These are phyloP conservation scores for Casuarina cunninghamiana DNA, from an alignment of 306 rosid species.

Conservation along the genomic window DNA sequence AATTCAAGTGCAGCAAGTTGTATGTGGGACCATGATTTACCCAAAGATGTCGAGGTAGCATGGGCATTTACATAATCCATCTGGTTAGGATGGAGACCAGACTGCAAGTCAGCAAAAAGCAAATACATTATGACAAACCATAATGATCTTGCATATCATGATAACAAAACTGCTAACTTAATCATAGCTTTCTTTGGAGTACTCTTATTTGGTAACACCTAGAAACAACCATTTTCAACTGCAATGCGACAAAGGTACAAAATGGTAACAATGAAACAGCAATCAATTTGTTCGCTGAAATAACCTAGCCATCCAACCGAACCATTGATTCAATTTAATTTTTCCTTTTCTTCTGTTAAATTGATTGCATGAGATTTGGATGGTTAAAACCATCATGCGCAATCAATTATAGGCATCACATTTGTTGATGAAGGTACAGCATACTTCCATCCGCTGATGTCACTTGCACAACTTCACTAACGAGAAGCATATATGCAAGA, in stretches of 20 bases:
- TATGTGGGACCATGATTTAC: conserved; percentile 40
- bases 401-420: neutral
- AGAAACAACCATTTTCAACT: neutral
- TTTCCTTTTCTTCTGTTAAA: neutral
- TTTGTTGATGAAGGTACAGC: neutral
- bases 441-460: neutral
- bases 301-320: conserved; percentile 21
- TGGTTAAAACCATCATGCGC: neutral
- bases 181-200: neutral
- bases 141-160: neutral
- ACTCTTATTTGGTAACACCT: neutral
- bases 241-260: neutral
- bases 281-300: neutral
- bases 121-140: conserved; percentile 8
- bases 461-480: neutral
- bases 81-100: conserved; percentile 74
- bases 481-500: neutral
- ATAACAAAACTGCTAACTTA: neutral
- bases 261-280: conserved; percentile 1
- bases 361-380: neutral
- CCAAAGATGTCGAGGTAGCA: conserved; percentile 88
- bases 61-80: conserved; percentile 90
- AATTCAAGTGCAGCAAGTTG: conserved; percentile 23
- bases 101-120: conserved; percentile 51
- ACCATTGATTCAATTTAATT: conserved; percentile 5